Conservation (phyloP, 495 filamentous ascomycete species). For the Neurospora sp. region DNA sequence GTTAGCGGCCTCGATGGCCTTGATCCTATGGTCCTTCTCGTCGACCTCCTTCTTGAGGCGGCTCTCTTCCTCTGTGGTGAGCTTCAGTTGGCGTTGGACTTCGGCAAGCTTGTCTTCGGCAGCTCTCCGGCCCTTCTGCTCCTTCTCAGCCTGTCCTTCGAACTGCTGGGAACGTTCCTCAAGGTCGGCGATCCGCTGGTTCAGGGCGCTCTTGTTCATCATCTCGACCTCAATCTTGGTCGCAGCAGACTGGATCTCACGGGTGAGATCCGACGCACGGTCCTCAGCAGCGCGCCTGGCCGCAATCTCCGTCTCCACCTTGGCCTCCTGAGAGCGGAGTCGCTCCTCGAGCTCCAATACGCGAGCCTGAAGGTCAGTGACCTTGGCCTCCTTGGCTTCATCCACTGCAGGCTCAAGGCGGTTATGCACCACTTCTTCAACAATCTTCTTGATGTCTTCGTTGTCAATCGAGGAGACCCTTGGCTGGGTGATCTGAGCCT, state of each 20-base stretch:
- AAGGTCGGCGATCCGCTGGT: slow-evolving; percentile 36
- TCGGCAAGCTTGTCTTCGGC: slow-evolving; percentile 67
- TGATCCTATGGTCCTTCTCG: slow-evolving; percentile 47
- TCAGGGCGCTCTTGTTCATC: slow-evolving; percentile 38
- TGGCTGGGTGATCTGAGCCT: slow-evolving; percentile 35
- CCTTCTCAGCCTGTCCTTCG: slow-evolving; percentile 39
- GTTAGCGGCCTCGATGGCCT: slow-evolving; percentile 32
- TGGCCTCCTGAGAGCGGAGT: slow-evolving; percentile 32
- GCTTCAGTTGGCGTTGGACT: slow-evolving; percentile 56
- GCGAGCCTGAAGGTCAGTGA: slow-evolving; percentile 30
- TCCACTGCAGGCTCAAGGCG: slow-evolving; percentile 29
- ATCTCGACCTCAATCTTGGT: slow-evolving; percentile 42
- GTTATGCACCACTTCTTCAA: slow-evolving; percentile 48
- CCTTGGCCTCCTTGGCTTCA: slow-evolving; percentile 16
- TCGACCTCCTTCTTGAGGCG: slow-evolving; percentile 60
- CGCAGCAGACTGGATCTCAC: slow-evolving; percentile 37
- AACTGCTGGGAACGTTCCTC: slow-evolving; percentile 33
- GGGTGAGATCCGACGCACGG: slow-evolving; percentile 30
- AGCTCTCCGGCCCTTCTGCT: slow-evolving; percentile 53
- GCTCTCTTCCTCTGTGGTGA: slow-evolving; percentile 57
- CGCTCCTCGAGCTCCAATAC: slow-evolving; percentile 35
- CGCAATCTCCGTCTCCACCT: slow-evolving; percentile 28
- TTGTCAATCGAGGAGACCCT: slow-evolving; percentile 34
- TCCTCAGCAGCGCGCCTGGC: slow-evolving; percentile 33
- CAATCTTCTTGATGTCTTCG: slow-evolving; percentile 47